Conservation (phyloP, 2,329 filamentous ascomycete genomes). For the Fusarium chlamydosporum region DNA sequence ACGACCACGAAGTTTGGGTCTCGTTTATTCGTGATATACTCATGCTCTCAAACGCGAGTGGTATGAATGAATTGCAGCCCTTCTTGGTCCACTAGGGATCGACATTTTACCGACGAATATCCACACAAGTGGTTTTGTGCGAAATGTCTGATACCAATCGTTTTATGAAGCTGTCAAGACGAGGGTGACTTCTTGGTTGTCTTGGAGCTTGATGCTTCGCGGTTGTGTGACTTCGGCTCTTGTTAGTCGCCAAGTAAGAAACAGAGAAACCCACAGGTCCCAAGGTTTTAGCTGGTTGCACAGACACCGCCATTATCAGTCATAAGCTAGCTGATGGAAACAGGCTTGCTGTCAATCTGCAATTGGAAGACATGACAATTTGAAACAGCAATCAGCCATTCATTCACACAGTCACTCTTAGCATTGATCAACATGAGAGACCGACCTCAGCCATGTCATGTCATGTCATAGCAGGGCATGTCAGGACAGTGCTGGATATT, state of each 20-base stretch:
- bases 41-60: not conserved
- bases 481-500: conserved; percentile 36
- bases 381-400: conserved; percentile 16
- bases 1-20: conserved; percentile 30
- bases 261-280: conserved; percentile 30
- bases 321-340: conserved; percentile 35
- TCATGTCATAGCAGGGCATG: conserved; percentile 9
- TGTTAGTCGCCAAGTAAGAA: conserved; percentile 32
- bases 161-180: conserved; percentile 19
- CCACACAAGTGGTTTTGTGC: not conserved
- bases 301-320: conserved; percentile 46
- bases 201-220: conserved; percentile 15
- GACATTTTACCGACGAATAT: conserved; percentile 12
- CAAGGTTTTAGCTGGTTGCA: conserved; percentile 31
- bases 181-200: conserved; percentile 12
- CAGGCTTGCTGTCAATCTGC: conserved; percentile 34
- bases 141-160: conserved; percentile 35
- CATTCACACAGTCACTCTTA: conserved; percentile 17
- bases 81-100: conserved; percentile 29
- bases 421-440: conserved; percentile 26
- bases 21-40: conserved; percentile 37
- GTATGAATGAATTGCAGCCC: conserved; percentile 12
- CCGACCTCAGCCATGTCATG: conserved; percentile 5
- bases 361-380: conserved; percentile 23
- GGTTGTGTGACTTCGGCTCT: conserved; percentile 30